phyloP scores from a whole-genome alignment of 2,329 filamentous ascomycete species.

The Trichoderma afroharzianum region DNA sequence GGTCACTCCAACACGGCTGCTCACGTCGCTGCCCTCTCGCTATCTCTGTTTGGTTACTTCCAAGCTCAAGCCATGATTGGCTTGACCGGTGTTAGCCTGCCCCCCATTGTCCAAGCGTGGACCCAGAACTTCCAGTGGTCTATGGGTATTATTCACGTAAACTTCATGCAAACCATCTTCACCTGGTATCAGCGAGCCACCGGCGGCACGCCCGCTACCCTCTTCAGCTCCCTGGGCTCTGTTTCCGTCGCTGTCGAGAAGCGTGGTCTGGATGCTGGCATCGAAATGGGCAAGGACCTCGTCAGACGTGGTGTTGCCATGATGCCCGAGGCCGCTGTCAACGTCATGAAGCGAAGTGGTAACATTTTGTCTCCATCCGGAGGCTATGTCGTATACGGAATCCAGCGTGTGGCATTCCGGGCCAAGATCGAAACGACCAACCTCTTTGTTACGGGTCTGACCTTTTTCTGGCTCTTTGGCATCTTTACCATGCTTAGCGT shows the following conservation, averaged over 20 bases:
- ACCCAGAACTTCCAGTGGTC: constrained; percentile 98
- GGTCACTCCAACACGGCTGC: constrained; percentile 93
- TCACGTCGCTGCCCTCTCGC: constrained; percentile 87
- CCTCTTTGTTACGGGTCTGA: constrained; percentile 85
- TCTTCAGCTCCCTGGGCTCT: constrained; percentile 69
- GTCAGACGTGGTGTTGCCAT: constrained; percentile 54
- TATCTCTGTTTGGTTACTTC: constrained; percentile 91
- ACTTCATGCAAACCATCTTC: constrained; percentile 81
- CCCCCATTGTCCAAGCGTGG: constrained; percentile 87
- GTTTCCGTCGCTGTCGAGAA: constrained; percentile 68
- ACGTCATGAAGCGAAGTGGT: constrained; percentile 46
- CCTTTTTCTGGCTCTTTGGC: constrained; percentile 85
- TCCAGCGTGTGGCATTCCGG: constrained; percentile 83
- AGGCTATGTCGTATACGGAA: constrained; percentile 68
- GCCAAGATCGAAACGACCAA: constrained; percentile 85
- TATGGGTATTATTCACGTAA: constrained; percentile 87
- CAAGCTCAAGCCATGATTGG: constrained; percentile 91
- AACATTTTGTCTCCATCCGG: constrained; percentile 53
- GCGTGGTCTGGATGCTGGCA: constrained; percentile 38
- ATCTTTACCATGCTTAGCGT: constrained; percentile 60
- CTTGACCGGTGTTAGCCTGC: constrained; percentile 74
- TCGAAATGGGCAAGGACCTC: constrained; percentile 27
- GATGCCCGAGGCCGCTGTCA: constrained; percentile 41
- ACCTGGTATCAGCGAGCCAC: constrained; percentile 97
- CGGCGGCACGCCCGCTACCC: constrained; percentile 75